A percentile compares a stretch with the other conserved stretches of the same genome.
phyloP scores from a whole-genome alignment of 1,284 basidiomycete species.

The Pseudozyma thailandica region DNA sequence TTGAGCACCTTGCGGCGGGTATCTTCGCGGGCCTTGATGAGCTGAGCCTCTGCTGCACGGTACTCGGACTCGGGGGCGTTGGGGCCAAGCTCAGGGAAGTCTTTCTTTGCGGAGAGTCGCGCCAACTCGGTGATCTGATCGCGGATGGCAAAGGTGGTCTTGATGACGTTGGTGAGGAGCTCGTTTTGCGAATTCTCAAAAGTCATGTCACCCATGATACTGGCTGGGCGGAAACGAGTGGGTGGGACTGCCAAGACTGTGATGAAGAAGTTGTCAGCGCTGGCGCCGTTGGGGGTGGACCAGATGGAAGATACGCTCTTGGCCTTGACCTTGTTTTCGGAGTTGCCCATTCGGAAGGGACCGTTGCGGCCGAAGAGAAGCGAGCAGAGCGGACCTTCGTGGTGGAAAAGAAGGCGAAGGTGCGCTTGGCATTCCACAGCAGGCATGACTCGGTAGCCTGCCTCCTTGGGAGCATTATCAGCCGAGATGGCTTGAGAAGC shows the following conservation, averaged over 20 bases:
- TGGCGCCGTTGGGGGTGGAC: conserved; percentile 71
- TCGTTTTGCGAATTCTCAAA: conserved; percentile 98
- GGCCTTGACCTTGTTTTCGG: conserved; percentile 33
- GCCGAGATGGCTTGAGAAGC: conserved; percentile 42
- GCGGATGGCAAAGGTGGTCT: conserved; percentile 73
- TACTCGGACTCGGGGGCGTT: conserved; percentile 70
- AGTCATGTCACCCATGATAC: conserved; percentile 88
- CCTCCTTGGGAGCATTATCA: conserved; percentile 57
- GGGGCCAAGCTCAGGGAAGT: conserved; percentile 62
- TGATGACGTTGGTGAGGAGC: conserved; percentile 84
- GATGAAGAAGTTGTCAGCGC: conserved; percentile 97
- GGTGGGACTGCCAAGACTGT: conserved; percentile 91
- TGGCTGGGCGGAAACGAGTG: conserved; percentile 93
- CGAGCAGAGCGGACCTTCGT: conserved; percentile 83
- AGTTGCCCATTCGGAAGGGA: conserved; percentile 72
- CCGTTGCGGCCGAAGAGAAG: conserved; percentile 94
- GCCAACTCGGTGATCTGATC: conserved; percentile 76
- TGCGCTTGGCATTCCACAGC: conserved; percentile 93
- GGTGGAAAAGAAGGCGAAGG: conserved; percentile 85
- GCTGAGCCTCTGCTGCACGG: conserved; percentile 58
- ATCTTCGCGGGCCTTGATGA: conserved; percentile 70
- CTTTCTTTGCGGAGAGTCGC: conserved; percentile 74
- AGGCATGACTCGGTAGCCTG: conserved; percentile 77
- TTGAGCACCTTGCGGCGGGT: conserved; percentile 80
- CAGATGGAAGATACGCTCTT: conserved; percentile 31